Evolutionary conservation across 2,329 filamentous ascomycete species (phyloP).

Genomic region (Cercospora sojina): DNA sequence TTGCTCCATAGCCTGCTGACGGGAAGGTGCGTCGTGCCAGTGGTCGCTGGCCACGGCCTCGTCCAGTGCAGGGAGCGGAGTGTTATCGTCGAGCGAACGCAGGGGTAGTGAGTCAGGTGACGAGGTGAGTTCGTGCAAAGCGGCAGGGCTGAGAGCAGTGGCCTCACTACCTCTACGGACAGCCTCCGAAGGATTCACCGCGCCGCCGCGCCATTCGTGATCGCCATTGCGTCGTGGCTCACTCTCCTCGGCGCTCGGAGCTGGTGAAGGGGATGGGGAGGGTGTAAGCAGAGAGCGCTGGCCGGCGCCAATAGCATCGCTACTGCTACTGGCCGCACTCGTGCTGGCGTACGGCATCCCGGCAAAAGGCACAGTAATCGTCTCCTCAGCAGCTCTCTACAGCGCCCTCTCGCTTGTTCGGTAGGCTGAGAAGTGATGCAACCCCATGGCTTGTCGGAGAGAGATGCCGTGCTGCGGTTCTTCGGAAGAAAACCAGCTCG

Average conservation of each 20-base stretch:
- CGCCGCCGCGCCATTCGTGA: neutral
- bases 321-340: neutral
- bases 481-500: neutral
- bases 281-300: slow-evolving; percentile 10
- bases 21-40: neutral
- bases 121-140: slow-evolving; percentile 22
- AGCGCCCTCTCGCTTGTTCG: neutral
- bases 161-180: slow-evolving; percentile 23
- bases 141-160: slow-evolving; percentile 22
- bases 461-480: neutral
- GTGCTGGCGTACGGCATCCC: neutral
- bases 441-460: neutral
- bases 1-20: neutral
- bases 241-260: neutral
- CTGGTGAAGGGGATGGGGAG: neutral
- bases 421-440: neutral
- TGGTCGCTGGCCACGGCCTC: neutral
- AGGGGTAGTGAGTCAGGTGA: slow-evolving; percentile 28
- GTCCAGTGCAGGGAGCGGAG: slow-evolving; percentile 19
- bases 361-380: neutral
- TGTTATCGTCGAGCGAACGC: slow-evolving; percentile 20
- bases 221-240: neutral
- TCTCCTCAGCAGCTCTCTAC: neutral
- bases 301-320: neutral
- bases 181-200: neutral